Base-by-base conservation (phyloP, 805 yeast species). In the Lachancea lanzarotensis region DNA sequence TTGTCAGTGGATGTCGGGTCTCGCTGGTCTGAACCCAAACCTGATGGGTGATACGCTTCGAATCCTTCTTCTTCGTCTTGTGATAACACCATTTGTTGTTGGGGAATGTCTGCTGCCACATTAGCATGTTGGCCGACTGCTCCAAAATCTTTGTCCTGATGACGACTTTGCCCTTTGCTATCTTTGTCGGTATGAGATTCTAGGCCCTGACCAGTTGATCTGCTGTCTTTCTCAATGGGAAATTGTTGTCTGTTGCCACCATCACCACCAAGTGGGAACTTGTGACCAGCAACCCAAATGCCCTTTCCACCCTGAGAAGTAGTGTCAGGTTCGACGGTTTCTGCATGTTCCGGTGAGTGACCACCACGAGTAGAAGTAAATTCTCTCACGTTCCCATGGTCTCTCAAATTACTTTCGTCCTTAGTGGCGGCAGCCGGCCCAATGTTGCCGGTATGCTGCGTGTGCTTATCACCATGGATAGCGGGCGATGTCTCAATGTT, bases 1-100 rank as follows among this genome's bases (percentile, higher is more conserved):
- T 31, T 25, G 3, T 31, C 41, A n/a, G 13, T 13, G 15, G 13
- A 36, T 22, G 15, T 13, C 3, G 16, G 4, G 3, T 26, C 22
- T 3, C 19, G 31, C 11, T 20, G 31, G 9, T 36, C 39, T 17
- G n/a, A 10, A 10, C 22, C 37, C 13, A 9, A 9, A 8, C 45
- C 45, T 4, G 40, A 36, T 3, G 46, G 42, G 7, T 12, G 34
- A 31, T 43, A 38, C 19, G 37, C 46, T 20, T 43, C 46, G 20
- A 37, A 43, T 8, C 42, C 46, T 16, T 27, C 35, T 12, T 37
- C 42, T 29, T 41, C 44, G 25, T 41, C 44, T 10, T 27, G 25
- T 7, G 44, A 35, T 5, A 41, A 27, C 2, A n/a, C 30, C 35
- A 19, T 18, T 12, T 15, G 16, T 11, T 19, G 15, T 7, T 27